Conservation (phyloP, 225 moss, liverwort and hornwort species). For the Sphagnum contortum region DNA sequence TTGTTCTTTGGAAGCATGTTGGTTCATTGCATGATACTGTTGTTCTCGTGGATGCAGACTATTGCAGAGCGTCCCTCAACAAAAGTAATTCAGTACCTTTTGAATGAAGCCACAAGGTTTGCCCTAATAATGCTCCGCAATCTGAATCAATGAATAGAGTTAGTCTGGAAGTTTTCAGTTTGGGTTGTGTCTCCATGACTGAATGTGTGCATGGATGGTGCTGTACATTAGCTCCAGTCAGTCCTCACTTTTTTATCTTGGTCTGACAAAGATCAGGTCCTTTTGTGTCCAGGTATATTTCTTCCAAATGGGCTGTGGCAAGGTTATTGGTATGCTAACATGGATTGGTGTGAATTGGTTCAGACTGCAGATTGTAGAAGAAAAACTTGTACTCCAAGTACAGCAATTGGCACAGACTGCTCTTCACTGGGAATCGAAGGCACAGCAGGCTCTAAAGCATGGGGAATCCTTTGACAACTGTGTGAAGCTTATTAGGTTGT, state of each 20-base stretch:
- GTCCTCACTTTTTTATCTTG: too few species aligned
- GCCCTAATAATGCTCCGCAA: not conserved
- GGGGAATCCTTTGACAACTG: constrained; percentile 47
- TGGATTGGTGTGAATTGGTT: constrained; percentile 1
- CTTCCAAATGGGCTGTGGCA: too few species aligned
- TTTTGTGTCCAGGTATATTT: too few species aligned
- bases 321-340: not conserved
- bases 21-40: too few species aligned
- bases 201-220: too few species aligned
- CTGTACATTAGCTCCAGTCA: too few species aligned
- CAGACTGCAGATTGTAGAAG: constrained; percentile 65
- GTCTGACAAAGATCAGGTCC: too few species aligned
- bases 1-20: too few species aligned
- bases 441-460: constrained; percentile 32
- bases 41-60: constrained; percentile 24
- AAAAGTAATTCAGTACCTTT: constrained; percentile 36
- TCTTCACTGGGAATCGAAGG: constrained; percentile 58
- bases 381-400: constrained; percentile 48
- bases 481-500: constrained; percentile 57
- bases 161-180: too few species aligned
- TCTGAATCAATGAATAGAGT: too few species aligned
- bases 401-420: constrained; percentile 39
- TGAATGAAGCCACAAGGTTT: constrained; percentile 54
- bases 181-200: too few species aligned
- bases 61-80: constrained; percentile 30